Evolutionary conservation across 176 grass and related monocot species (phyloP).

Genomic region (Puya raimondii): DNA sequence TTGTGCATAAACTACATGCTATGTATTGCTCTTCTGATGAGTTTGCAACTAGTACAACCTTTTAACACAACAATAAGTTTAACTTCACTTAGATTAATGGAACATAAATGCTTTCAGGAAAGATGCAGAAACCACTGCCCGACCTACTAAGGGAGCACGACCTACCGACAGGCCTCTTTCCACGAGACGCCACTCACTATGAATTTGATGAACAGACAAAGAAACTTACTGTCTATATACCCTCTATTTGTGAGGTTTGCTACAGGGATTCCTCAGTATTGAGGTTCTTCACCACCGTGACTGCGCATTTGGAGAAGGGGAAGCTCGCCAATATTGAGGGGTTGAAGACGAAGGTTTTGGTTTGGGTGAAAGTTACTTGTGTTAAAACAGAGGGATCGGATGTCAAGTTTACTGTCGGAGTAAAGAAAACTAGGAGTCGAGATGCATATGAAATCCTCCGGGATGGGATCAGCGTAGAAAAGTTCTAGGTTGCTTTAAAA

Average conservation of each 20-base stretch:
- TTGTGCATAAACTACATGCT: too few relatives aligned
- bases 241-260: slow-evolving; percentile 67
- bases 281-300: slow-evolving; percentile 57
- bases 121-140: slow-evolving; percentile 84
- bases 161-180: slow-evolving; percentile 66
- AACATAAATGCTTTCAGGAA: slow-evolving; percentile 26
- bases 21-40: not conserved
- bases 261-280: slow-evolving; percentile 79
- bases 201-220: slow-evolving; percentile 63
- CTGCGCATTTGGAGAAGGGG: slow-evolving; percentile 51
- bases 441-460: slow-evolving; percentile 70
- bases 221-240: slow-evolving; percentile 75
- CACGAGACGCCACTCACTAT: slow-evolving; percentile 77
- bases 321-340: slow-evolving; percentile 57
- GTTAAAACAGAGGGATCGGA: slow-evolving; percentile 67
- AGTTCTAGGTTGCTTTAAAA: slow-evolving; percentile 31
- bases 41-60: not conserved
- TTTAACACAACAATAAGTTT: not conserved
- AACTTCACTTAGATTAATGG: not conserved
- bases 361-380: slow-evolving; percentile 74
- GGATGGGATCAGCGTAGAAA: slow-evolving; percentile 46
- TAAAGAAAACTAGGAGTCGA: slow-evolving; percentile 62
- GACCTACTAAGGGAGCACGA: slow-evolving; percentile 78
- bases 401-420: slow-evolving; percentile 63
- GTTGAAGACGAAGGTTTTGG: slow-evolving; percentile 87